A percentile compares a stretch with the other conserved stretches of the same genome.
Evolutionary conservation across 139 green algal species (phyloP).

Genomic region (Pseudopediastrum boryanum): DNA sequence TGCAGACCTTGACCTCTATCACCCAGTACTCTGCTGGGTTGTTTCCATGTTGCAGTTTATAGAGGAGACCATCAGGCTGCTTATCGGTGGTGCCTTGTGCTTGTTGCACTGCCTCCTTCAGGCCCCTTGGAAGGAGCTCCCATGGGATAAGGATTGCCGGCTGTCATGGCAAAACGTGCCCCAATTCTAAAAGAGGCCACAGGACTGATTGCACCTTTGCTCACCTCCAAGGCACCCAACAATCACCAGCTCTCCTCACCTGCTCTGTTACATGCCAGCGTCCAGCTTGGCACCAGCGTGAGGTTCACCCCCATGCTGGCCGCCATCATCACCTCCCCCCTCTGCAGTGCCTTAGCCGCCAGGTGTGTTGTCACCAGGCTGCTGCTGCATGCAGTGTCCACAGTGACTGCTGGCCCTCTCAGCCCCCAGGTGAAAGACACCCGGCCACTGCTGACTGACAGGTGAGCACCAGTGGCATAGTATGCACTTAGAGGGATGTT

Average conservation of each 20-base stretch:
- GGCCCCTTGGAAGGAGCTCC: no score
- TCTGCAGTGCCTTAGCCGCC: slow-evolving; percentile 34
- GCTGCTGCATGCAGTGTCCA: slow-evolving; percentile 87
- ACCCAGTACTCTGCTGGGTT: no score
- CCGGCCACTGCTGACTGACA: slow-evolving; percentile 72
- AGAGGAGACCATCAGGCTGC: no score
- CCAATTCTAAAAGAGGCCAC: no score
- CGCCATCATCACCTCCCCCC: slow-evolving; percentile 23
- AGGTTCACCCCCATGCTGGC: slow-evolving; percentile 68
- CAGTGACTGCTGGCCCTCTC: slow-evolving; percentile 67
- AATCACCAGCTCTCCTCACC: slow-evolving; percentile 37
- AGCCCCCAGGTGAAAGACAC: slow-evolving; percentile 63
- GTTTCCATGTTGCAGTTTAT: no score
- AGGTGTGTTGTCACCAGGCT: slow-evolving; percentile 70
- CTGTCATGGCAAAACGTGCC: no score
- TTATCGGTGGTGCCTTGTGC: no score
- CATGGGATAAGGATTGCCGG: no score
- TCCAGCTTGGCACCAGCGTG: slow-evolving; percentile 63
- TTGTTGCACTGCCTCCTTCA: no score
- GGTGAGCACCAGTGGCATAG: slow-evolving; percentile 74
- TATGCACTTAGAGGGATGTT: slow-evolving; percentile 49
- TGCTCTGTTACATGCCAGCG: slow-evolving; percentile 54
- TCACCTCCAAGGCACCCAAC: no score
- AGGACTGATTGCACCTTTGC: no score
- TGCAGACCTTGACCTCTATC: no score